A percentile compares a stretch with the other conserved stretches of the same genome.
These are phyloP conservation scores for Starmerella asiatica DNA, from an alignment of 805 yeast genomes.

Conservation along the genomic window DNA sequence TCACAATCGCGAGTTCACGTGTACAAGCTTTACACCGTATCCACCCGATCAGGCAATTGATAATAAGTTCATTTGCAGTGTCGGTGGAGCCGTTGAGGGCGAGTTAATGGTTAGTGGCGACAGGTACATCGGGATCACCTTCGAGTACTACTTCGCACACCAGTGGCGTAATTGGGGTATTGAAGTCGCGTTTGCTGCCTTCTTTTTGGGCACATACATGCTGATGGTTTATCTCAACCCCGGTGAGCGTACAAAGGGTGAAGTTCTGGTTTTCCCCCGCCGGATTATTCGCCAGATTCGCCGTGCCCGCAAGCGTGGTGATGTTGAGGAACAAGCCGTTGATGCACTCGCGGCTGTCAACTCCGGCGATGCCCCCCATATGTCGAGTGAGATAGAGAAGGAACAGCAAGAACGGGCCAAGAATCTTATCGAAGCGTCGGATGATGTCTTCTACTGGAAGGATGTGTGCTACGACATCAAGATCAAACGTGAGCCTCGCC, in stretches of 20 bases:
- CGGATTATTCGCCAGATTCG: conserved; percentile 10
- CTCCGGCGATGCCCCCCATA: conserved; percentile 26
- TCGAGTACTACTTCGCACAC: conserved; percentile 41
- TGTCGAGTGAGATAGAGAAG: conserved; percentile 19
- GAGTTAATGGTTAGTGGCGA: conserved; percentile 43
- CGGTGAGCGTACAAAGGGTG: conserved; percentile 25
- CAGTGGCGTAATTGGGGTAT: conserved; percentile 76
- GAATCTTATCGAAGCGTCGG: conserved; percentile 25
- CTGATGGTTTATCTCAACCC: conserved; percentile 22
- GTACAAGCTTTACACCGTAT: conserved; percentile 42
- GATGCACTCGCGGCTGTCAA: neutral
- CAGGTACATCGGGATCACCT: conserved; percentile 38
- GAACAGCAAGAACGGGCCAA: conserved; percentile 18
- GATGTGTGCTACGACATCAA: conserved; percentile 46
- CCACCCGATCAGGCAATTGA: conserved; percentile 32
- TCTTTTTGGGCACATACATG: conserved; percentile 30
- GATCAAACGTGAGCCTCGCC: conserved; percentile 29
- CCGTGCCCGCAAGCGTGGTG: conserved; percentile 1
- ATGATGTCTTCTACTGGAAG: conserved; percentile 49
- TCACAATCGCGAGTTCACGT: conserved; percentile 40
- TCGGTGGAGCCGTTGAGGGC: conserved; percentile 50
- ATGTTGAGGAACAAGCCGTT: conserved; percentile 2
- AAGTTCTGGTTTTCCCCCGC: conserved; percentile 24
- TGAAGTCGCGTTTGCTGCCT: conserved; percentile 38
- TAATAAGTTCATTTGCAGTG: conserved; percentile 46